phyloP scores from a whole-genome alignment of 2,329 filamentous ascomycete genomes.

The Pezizomycotina sp. region DNA sequence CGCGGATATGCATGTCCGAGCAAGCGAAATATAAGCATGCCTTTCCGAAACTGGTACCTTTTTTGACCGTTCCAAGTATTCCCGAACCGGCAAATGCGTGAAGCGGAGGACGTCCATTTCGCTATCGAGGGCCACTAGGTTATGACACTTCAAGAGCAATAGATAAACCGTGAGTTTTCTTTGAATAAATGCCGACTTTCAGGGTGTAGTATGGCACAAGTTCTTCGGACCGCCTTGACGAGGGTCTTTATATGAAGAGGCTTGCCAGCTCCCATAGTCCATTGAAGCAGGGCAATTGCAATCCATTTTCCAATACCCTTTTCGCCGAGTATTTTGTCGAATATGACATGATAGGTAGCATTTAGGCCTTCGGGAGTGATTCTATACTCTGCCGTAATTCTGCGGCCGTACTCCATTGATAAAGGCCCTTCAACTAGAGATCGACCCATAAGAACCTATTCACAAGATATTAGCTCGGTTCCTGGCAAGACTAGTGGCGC shows the following conservation, averaged over 20 bases:
- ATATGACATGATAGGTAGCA: slow-evolving; percentile 7
- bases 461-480: background rate
- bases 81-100: slow-evolving; percentile 19
- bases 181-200: too few species aligned
- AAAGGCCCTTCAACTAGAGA: slow-evolving; percentile 15
- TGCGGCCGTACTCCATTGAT: slow-evolving; percentile 1
- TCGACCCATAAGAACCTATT: slow-evolving; percentile 18
- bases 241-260: slow-evolving; percentile 3
- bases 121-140: slow-evolving; percentile 13
- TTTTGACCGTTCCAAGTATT: too few species aligned
- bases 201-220: too few species aligned
- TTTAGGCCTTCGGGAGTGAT: slow-evolving; percentile 8
- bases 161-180: background rate
- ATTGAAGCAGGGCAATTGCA: slow-evolving; percentile 7
- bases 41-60: too few species aligned
- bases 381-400: slow-evolving; percentile 3
- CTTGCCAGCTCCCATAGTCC: slow-evolving; percentile 8
- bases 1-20: too few species aligned
- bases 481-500: too few species aligned
- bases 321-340: slow-evolving; percentile 1
- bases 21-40: too few species aligned
- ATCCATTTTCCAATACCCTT: background rate
- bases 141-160: slow-evolving; percentile 14
- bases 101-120: slow-evolving; percentile 19
- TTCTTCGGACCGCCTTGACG: too few species aligned